phyloP scores from a whole-genome alignment of 2,329 filamentous ascomycete species.

The Ambrosiella cleistominuta region DNA sequence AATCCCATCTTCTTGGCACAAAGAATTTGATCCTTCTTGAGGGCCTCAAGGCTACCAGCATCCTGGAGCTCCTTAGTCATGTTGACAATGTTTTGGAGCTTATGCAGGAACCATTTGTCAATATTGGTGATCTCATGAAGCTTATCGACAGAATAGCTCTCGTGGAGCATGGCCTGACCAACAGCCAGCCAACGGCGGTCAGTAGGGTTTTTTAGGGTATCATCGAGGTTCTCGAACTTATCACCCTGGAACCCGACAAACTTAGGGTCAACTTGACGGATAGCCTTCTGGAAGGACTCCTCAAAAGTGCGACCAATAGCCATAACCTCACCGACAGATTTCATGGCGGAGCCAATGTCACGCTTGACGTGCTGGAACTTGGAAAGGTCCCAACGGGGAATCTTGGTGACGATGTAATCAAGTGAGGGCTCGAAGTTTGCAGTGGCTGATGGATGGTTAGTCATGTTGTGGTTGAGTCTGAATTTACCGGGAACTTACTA shows the following conservation, averaged over 20 bases:
- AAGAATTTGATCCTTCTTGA: conserved; percentile 76
- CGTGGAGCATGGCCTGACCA: conserved; percentile 93
- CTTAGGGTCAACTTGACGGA: conserved; percentile 84
- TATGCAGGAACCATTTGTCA: conserved; percentile 98
- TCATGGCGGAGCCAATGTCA: conserved; percentile 95
- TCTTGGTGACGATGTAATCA: conserved; percentile 97
- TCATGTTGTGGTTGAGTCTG: not conserved
- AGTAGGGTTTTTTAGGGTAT: conserved; percentile 76
- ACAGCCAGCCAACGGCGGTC: conserved; percentile 96
- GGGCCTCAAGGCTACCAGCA: conserved; percentile 60
- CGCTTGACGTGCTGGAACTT: conserved; percentile 99
- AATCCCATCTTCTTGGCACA: conserved; percentile 97
- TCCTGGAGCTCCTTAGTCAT: conserved; percentile 73
- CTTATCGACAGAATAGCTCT: conserved; percentile 82
- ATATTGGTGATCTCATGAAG: conserved; percentile 94
- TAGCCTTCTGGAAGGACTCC: conserved; percentile 97
- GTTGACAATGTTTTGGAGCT: conserved; percentile 92
- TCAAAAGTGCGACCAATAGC: conserved; percentile 96
- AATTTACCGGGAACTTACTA: conserved; percentile 22
- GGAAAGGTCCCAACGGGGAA: conserved; percentile 91
- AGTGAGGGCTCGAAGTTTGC: conserved; percentile 97
- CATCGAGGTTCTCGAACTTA: conserved; percentile 84
- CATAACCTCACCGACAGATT: conserved; percentile 98
- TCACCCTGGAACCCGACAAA: conserved; percentile 91
- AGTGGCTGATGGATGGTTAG: conserved; percentile 32